Conservation (phyloP, 768 basidiomycete genomes). For the Punctularia strigosozonata region DNA sequence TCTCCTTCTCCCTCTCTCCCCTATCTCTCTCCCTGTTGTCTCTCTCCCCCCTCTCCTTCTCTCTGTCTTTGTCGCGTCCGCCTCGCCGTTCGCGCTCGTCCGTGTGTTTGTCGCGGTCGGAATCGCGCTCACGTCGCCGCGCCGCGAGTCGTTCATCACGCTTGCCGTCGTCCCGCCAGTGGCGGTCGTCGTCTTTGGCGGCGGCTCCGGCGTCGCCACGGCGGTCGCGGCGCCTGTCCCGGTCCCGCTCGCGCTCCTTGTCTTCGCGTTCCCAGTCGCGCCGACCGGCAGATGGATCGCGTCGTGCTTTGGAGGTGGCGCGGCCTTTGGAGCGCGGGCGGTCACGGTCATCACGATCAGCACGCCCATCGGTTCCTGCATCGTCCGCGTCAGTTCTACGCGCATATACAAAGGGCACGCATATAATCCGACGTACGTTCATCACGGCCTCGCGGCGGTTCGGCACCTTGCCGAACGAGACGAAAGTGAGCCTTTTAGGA, state of each 20-base stretch:
- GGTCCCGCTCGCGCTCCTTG: constrained; percentile 16
- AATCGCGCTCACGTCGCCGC: constrained; percentile 37
- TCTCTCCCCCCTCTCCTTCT: constrained; percentile 36
- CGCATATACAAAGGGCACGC: too few species aligned
- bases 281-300: constrained; percentile 40
- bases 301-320: constrained; percentile 48
- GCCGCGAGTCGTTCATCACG: constrained; percentile 64
- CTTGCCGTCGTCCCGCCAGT: constrained; percentile 77
- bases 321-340: constrained; percentile 51
- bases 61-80: constrained; percentile 33
- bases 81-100: constrained; percentile 34
- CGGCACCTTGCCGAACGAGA: too few species aligned
- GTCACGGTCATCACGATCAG: constrained; percentile 54
- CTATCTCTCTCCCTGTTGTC: constrained; percentile 41
- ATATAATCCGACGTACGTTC: constrained; percentile 37
- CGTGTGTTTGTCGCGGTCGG: constrained; percentile 25
- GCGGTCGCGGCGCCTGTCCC: constrained; percentile 24
- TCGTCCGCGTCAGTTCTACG: too few species aligned
- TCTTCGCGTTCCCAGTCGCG: constrained; percentile 31
- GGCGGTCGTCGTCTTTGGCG: constrained; percentile 55
- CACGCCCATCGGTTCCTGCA: constrained; percentile 35
- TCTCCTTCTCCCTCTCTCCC: constrained; percentile 57
- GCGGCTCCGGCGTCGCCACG: constrained; percentile 13
- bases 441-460: constrained; percentile 41
- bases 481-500: too few species aligned